These are phyloP conservation scores for Diaporthe batatas DNA, from an alignment of 2,329 filamentous ascomycete genomes.

Conservation along the genomic window DNA sequence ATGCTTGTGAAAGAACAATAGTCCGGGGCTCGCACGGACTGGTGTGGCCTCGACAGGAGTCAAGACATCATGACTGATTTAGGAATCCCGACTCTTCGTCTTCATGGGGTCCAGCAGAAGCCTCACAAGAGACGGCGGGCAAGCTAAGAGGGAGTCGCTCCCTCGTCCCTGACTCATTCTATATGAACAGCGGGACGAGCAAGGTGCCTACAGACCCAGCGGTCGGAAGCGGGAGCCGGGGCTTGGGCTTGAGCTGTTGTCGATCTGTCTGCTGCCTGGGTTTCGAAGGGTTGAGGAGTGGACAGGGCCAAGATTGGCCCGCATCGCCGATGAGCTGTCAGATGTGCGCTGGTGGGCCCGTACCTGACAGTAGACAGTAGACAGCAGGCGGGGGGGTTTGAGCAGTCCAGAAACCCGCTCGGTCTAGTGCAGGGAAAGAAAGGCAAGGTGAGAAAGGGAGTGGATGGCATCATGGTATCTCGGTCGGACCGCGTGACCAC, in stretches of 20 bases:
- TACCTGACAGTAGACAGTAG: slow-evolving; percentile 30
- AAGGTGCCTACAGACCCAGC: slow-evolving; percentile 5
- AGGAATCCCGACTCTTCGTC: background rate
- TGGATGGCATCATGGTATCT: background rate
- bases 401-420: background rate
- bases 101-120: slow-evolving; percentile 8
- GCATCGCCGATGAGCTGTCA: slow-evolving; percentile 31
- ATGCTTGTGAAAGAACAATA: background rate
- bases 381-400: slow-evolving; percentile 1
- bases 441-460: background rate
- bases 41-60: slow-evolving; percentile 7
- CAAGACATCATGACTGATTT: slow-evolving; percentile 18
- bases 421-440: background rate
- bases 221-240: background rate
- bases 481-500: slow-evolving; percentile 18
- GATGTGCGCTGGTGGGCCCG: slow-evolving; percentile 16
- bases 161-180: slow-evolving; percentile 1
- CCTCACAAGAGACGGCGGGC: slow-evolving; percentile 6
- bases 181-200: slow-evolving; percentile 18
- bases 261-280: background rate
- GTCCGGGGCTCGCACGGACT: background rate
- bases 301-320: background rate
- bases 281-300: background rate
- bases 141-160: background rate
- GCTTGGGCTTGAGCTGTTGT: slow-evolving; percentile 18